Evolutionary conservation across 192 early-diverging fungal genomes (phyloP), one percentile per base, ranked within the genome.

Genomic region (Thamnidium elegans): DNA sequence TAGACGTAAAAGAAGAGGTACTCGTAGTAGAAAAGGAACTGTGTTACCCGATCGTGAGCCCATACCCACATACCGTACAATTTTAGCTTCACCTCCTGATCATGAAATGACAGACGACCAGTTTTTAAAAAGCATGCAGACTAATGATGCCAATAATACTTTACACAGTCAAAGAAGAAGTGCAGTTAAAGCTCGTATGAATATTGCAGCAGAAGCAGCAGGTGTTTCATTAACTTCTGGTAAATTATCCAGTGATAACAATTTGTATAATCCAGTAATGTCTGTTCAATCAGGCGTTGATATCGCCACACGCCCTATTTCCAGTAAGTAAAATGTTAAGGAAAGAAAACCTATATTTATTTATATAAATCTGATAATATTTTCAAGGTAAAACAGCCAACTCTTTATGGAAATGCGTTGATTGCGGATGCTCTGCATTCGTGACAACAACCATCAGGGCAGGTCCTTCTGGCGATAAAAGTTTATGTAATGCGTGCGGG

Each of bases 1-100:
- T 70, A 61, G 94, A 44, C 87, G 94, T 26, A 96, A 94, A 70
- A 83, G 92, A 46, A 78, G 94, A n/a, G 92, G 94, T 71, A 91
- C 86, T n/a, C 80, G 90, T 32, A 87, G 91, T 21, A 77, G 88
- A 54, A 67, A 78, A 43, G 88, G 76, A 20, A 75, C 85, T 17
- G 75, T 81, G 17, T 65, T 89, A 34, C 88, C 89, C 8, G 89
- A 90, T 71, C 71, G 86, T n/a, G 89, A 91, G 53, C 74, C 80
- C 1, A 63, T 80, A 15, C 89, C 87, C 55, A 90, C 89, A 11
- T 76, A 83, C 55, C 66, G 83, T 23, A 88, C 81, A 15, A 59
- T 76, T 5, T 48, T 84, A 23, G 76, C 73, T 46, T 75, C 77
- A 32, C 77, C 72, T 30, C 73, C 74, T 11, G 71, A 61, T 3